Evolutionary conservation across 1,284 basidiomycete genomes (phyloP).

Genomic region (Rhodotorula sp.): DNA sequence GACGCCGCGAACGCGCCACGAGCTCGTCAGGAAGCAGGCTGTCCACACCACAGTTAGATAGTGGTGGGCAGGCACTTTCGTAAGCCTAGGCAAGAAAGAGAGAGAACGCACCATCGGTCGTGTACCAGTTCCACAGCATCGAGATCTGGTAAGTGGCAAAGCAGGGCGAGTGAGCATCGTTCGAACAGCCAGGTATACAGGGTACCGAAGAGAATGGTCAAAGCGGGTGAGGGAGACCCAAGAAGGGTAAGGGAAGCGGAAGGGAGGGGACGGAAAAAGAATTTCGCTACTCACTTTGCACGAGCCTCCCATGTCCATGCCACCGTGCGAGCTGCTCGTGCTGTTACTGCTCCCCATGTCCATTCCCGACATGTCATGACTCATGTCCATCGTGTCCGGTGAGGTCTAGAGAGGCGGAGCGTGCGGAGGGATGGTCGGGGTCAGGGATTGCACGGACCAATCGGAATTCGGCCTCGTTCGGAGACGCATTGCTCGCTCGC

Average conservation of each 20-base stretch:
- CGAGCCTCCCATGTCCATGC: conserved; percentile 7
- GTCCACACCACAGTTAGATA: neutral
- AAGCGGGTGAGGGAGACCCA: neutral
- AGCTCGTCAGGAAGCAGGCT: conserved; percentile 51
- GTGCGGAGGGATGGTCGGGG: no score
- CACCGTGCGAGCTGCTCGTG: neutral
- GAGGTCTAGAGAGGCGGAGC: neutral
- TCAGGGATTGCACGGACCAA: neutral
- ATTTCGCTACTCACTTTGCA: neutral
- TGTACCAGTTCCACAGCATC: conserved; percentile 29
- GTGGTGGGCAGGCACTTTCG: neutral
- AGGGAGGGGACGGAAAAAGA: no score
- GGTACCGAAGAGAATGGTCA: neutral
- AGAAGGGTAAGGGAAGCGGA: neutral
- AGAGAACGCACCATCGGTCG: conserved; percentile 6
- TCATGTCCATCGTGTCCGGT: neutral
- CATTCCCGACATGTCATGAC: neutral
- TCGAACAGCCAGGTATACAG: neutral
- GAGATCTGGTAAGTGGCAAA: neutral
- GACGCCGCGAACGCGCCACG: conserved; percentile 50
- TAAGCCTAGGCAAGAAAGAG: neutral
- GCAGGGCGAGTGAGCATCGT: neutral
- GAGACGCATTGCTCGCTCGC: neutral
- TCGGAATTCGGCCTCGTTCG: neutral
- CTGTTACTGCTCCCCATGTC: neutral